Conservation (phyloP, 2,329 filamentous ascomycete genomes). For the Westerdykella sp. region DNA sequence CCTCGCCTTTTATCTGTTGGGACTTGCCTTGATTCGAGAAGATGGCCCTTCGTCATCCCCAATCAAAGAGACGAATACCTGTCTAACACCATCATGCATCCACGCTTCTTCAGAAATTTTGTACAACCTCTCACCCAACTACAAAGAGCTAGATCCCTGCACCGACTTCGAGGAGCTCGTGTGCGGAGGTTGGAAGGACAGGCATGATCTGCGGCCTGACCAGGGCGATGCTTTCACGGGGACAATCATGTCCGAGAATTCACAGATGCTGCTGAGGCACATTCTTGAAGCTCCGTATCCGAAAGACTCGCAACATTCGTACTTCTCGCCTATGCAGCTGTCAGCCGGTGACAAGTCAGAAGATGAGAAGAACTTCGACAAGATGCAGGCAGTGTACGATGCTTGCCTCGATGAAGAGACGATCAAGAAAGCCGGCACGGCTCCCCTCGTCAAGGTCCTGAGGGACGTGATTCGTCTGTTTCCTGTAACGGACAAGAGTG, state of each 20-base stretch:
- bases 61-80: slow-evolving; percentile 21
- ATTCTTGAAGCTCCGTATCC: slow-evolving; percentile 56
- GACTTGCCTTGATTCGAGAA: too few relatives aligned
- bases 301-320: slow-evolving; percentile 41
- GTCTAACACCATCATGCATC: slow-evolving; percentile 55
- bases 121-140: slow-evolving; percentile 56
- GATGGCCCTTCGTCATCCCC: not conserved
- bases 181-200: slow-evolving; percentile 60
- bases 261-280: slow-evolving; percentile 54
- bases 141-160: slow-evolving; percentile 60
- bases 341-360: slow-evolving; percentile 35
- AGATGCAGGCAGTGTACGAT: slow-evolving; percentile 58
- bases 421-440: slow-evolving; percentile 50
- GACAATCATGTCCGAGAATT: slow-evolving; percentile 56
- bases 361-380: slow-evolving; percentile 59
- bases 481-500: slow-evolving; percentile 1
- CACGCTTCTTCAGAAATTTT: slow-evolving; percentile 58
- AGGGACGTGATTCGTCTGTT: slow-evolving; percentile 39
- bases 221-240: slow-evolving; percentile 56
- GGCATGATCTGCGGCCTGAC: slow-evolving; percentile 60
- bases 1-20: too few relatives aligned
- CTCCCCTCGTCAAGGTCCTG: slow-evolving; percentile 54
- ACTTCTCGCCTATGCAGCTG: slow-evolving; percentile 41
- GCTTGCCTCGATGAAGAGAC: slow-evolving; percentile 59
- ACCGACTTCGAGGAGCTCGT: slow-evolving; percentile 62